Evolutionary conservation across 2,329 filamentous ascomycete genomes (phyloP).

Genomic region (Chaetomium olivaceum): DNA sequence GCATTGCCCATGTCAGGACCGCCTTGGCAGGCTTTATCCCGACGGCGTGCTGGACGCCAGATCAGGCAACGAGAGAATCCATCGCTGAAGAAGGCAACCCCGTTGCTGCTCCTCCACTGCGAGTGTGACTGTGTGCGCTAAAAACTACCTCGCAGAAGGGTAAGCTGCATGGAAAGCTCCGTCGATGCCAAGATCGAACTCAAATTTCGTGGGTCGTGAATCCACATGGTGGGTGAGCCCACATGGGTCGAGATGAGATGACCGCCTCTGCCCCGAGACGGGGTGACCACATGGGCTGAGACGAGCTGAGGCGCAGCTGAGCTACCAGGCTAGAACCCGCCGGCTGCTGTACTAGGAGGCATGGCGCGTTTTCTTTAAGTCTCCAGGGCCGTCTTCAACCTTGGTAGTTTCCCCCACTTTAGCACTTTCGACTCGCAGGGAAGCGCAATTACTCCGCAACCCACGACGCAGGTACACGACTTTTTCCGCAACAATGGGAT

Average conservation of each 20-base stretch:
- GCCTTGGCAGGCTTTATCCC: constrained; percentile 5
- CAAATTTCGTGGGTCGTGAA: background rate
- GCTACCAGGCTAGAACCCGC: constrained; percentile 4
- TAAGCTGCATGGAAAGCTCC: constrained; percentile 3
- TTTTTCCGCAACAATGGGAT: constrained; percentile 5
- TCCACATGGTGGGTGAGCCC: background rate
- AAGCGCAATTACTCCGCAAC: constrained; percentile 6
- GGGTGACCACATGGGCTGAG: constrained; percentile 5
- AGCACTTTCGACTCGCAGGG: background rate
- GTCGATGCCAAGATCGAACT: background rate
- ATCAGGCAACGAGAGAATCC: background rate
- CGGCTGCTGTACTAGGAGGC: background rate
- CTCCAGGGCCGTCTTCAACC: background rate
- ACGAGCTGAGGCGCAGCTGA: constrained; percentile 18
- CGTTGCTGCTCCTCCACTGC: background rate
- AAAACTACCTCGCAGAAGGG: background rate
- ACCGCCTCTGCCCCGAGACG: background rate
- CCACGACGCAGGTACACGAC: background rate
- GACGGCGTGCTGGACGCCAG: background rate
- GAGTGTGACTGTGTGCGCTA: background rate
- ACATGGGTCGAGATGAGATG: background rate
- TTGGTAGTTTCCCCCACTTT: constrained; percentile 1
- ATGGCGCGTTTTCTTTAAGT: constrained; percentile 5
- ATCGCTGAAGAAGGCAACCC: background rate
- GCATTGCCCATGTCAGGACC: background rate